Base-by-base conservation (phyloP, 1,139 yeast genomes). In the Blastobotrys proliferans region DNA sequence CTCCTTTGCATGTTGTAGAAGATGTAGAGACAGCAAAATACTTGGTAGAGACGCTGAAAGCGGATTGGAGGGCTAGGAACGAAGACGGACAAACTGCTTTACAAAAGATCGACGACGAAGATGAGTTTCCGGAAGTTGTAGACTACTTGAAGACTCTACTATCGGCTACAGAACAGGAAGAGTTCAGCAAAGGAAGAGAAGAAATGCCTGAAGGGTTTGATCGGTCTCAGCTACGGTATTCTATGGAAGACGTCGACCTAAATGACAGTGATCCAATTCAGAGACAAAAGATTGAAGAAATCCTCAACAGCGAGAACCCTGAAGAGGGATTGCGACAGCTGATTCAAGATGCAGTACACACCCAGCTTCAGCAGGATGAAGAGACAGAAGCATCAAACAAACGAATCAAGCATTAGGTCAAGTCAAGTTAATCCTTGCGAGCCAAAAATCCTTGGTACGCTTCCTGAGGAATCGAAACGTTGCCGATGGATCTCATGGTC, bases 1-100 rank as follows among this genome's bases (percentile, higher is more conserved):
- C 97, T 0, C 97, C 98, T 0, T 70, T 92, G 50, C 97, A 92
- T 61, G 94, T 88, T 51, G 87, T 80, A 21, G 98, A 94, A 60
- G 83, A 80, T 46, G 65, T 76, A 0, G 67, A 62, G 1, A 73
- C 79, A 1, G 97, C 95, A 2, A 75, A 73, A 52, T 57, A 71
- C 27, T 66, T 92, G 45, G 71, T 92, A 1, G 84, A 79, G 54
- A 76, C 79, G 43, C 71, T 79, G 30, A 71, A 74, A 2, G 96
- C 92, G 0, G 83, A 86, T 62, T 72, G 69, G 61, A 75, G 65
- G 38, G 55, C 77, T 38, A 76, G 72, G 60, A 92, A 92, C 60
- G 62, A 66, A 33, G 95, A 85, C 30, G 94, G 86, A 2, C 74
- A 76, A 57, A 87, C 88, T 2, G 61, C 73, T 4, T 70, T 77